Conservation (phyloP, 2,329 filamentous ascomycete species). For the Metarhizium robertsii region DNA sequence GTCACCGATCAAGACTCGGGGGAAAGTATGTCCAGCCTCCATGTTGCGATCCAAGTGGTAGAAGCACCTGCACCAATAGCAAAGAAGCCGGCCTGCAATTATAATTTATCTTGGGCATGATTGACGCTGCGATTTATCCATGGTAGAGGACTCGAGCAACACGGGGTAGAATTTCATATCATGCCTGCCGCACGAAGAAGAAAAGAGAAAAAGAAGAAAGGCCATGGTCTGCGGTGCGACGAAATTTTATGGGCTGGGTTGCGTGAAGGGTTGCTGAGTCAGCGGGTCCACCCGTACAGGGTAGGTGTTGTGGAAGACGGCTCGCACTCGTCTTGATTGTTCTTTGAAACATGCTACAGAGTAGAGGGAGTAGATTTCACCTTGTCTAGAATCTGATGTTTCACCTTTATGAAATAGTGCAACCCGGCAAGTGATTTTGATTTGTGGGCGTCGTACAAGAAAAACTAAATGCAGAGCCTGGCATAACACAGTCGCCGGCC, state of each 20-base stretch:
- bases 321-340: too few relatives aligned
- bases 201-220: slow-evolving; percentile 39
- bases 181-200: slow-evolving; percentile 74
- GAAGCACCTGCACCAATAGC: slow-evolving; percentile 30
- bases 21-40: slow-evolving; percentile 8
- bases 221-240: slow-evolving; percentile 8
- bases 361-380: too few relatives aligned
- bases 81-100: slow-evolving; percentile 64
- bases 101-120: slow-evolving; percentile 66
- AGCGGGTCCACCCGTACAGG: not conserved
- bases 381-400: too few relatives aligned
- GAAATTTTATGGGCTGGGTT: slow-evolving; percentile 19
- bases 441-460: too few relatives aligned
- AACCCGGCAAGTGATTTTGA: too few relatives aligned
- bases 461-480: too few relatives aligned
- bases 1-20: not conserved
- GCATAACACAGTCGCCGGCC: too few relatives aligned
- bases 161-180: slow-evolving; percentile 58
- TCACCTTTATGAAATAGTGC: too few relatives aligned
- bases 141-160: slow-evolving; percentile 63
- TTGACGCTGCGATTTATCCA: slow-evolving; percentile 59
- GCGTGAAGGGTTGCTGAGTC: slow-evolving; percentile 2
- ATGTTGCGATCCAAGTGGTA: slow-evolving; percentile 18
- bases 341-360: too few relatives aligned
- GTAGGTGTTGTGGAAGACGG: not conserved